Conservation (phyloP, 2,329 filamentous ascomycete genomes). For the Diaporthe sp. region DNA sequence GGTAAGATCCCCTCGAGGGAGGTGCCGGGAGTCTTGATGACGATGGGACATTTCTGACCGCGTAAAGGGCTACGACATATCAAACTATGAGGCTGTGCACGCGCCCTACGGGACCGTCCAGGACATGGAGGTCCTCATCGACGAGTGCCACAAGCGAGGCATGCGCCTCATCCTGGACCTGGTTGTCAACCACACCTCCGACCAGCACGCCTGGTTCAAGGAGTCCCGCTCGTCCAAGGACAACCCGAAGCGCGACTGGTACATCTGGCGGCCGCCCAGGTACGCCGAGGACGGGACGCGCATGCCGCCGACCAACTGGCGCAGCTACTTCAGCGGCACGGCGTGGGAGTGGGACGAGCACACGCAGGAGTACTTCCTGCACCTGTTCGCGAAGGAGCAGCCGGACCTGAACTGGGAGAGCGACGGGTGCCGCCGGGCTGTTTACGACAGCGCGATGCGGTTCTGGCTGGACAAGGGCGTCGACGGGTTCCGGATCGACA, state of each 20-base stretch:
- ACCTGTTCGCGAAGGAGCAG: slow-evolving; percentile 81
- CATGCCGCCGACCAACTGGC: slow-evolving; percentile 83
- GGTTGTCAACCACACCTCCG: slow-evolving; percentile 83
- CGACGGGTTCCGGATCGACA: slow-evolving; percentile 81
- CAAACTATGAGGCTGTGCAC: slow-evolving; percentile 74
- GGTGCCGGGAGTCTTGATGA: not conserved
- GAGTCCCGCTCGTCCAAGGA: slow-evolving; percentile 73
- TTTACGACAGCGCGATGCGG: slow-evolving; percentile 78
- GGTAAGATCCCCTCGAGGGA: slow-evolving; percentile 47
- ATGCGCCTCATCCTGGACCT: slow-evolving; percentile 82
- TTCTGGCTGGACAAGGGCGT: slow-evolving; percentile 85
- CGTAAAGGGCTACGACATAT: slow-evolving; percentile 76
- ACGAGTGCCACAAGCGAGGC: slow-evolving; percentile 69
- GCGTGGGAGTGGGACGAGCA: slow-evolving; percentile 80
- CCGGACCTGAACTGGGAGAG: slow-evolving; percentile 92
- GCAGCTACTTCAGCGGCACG: slow-evolving; percentile 70
- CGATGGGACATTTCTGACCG: not conserved
- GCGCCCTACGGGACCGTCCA: slow-evolving; percentile 74
- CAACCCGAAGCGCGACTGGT: slow-evolving; percentile 78
- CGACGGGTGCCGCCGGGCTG: slow-evolving; percentile 73
- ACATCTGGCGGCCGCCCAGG: slow-evolving; percentile 62
- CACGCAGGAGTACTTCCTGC: slow-evolving; percentile 83
- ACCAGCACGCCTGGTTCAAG: slow-evolving; percentile 79
- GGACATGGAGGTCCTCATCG: slow-evolving; percentile 74
- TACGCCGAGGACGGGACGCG: slow-evolving; percentile 70